A percentile compares a stretch with the other conserved stretches of the same genome.
Evolutionary conservation across 805 yeast species (phyloP).

Genomic region (Wickerhamomyces sydowiorum): DNA sequence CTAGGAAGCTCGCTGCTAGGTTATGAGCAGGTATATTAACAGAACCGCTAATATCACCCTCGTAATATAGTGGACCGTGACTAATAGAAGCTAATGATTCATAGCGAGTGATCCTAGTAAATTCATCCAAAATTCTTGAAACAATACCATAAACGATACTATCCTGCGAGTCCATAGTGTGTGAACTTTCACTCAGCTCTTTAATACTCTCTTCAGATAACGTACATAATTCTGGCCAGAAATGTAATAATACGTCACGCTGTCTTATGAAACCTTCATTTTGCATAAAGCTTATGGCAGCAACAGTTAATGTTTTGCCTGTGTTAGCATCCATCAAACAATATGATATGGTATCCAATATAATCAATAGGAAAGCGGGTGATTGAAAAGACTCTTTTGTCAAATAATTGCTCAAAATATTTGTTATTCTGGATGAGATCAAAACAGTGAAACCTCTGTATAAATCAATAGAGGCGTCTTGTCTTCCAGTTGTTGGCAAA

Average conservation of each 20-base stretch:
- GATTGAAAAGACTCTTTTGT: slow-evolving; percentile 8
- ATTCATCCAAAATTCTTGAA: slow-evolving; percentile 36
- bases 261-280: slow-evolving; percentile 38
- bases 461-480: slow-evolving; percentile 30
- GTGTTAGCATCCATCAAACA: slow-evolving; percentile 27
- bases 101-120: slow-evolving; percentile 38
- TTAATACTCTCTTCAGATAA: slow-evolving; percentile 22
- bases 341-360: slow-evolving; percentile 30
- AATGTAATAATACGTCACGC: slow-evolving; percentile 22
- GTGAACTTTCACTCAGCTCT: slow-evolving; percentile 29
- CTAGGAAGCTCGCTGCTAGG: slow-evolving; percentile 23
- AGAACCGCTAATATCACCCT: slow-evolving; percentile 25
- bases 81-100: slow-evolving; percentile 28
- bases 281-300: slow-evolving; percentile 45
- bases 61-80: slow-evolving; percentile 30
- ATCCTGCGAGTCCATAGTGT: slow-evolving; percentile 29
- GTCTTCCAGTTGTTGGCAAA: slow-evolving; percentile 42
- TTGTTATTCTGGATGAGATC: slow-evolving; percentile 29
- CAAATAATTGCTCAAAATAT: slow-evolving; percentile 19
- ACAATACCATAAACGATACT: slow-evolving; percentile 34
- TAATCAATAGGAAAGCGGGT: slow-evolving; percentile 29
- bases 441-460: slow-evolving; percentile 37
- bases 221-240: slow-evolving; percentile 18
- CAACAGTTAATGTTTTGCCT: slow-evolving; percentile 30
- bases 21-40: slow-evolving; percentile 11